Base-by-base conservation (phyloP, 108 stramenopile genomes). In the Pseudonitzschia pungens region DNA sequence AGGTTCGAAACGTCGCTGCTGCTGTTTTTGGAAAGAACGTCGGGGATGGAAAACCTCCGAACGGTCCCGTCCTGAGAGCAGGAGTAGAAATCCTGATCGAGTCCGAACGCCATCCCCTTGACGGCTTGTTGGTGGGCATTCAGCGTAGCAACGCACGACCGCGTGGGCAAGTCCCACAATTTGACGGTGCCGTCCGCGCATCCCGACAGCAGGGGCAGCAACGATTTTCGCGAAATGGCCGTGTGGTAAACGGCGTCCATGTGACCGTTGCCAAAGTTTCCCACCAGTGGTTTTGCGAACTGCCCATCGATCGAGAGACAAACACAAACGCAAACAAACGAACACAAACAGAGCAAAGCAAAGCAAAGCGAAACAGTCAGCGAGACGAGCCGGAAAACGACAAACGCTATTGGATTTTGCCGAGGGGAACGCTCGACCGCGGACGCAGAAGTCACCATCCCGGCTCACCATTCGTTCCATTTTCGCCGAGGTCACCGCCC, bases 401-500 rank as follows among this genome's bases (percentile, higher is more conserved):
- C 14, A 15, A n/a, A 41, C 7, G 31, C 3, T 2, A 55, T 24
- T 11, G 36, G 36, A 36, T 36, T 36, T 36, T 36, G 36, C 36
- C 36, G 36, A 36, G 6, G 36, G n/a, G n/a, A n/a, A 36, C 36
- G 36, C 6, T 36, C 6, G 6, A n/a, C n/a, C n/a, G n/a, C n/a
- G n/a, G n/a, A n/a, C n/a, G n/a, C n/a, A n/a, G 18, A 53, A 33
- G 0, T 10, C 10, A 62, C 4, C 20, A 40, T 40, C 14, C 5
- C 29, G 27, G 27, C 57, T 62, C 60, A 62, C 60, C 96, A 99
- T 97, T 40, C 96, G 91, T 58, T 99, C 96, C 51, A 99, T 75
- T 79, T 99, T 99, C 63, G 96, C 97, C 0, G 97, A 86, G 31
- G 85, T 87, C 42, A 99, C 81, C 24, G 99, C 98, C 9, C 98